Base-by-base conservation (phyloP, 1,139 yeast species). In the Blastobotrys petasosporus region DNA sequence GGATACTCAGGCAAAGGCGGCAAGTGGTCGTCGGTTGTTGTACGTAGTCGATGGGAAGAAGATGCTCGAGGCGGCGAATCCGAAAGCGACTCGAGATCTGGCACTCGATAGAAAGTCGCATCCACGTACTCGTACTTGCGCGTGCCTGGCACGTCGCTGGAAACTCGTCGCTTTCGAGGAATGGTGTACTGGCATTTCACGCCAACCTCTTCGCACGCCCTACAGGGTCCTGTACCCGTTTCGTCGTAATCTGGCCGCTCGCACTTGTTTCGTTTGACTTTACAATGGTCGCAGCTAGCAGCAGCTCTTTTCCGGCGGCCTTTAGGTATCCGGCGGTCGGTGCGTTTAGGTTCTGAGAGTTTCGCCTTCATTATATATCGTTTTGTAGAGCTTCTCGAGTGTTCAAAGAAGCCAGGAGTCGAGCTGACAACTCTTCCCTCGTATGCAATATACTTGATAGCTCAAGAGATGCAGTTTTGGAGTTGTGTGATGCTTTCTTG, bases 101-200 rank as follows among this genome's bases (percentile, higher is more conserved):
- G 7, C 25, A 20, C 25, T 20, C 41, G 34, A 37, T 47, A 44
- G 28, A 47, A 43, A 4, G 45, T 32, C 11, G 47, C 47, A 29
- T 47, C 50, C 8, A 47, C 50, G 37, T 44, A 47, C 34, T 44
- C 50, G 33, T 47, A 47, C 31, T 44, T 44, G 12, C 50, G 38
- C 30, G 37, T 37, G 4, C 50, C 50, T 7, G 47, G 47, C 11
- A 47, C 41, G 12, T 41, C 47, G 37, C 44, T 38, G 29, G 42
- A 30, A 10, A 47, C 50, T 33, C 50, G 32, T 17, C 47, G 42
- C 33, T 47, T 47, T 12, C 50, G 39, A 23, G 47, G 50, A 15
- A 47, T 47, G 2, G 50, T 47, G 37, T 37, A 44, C 20, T 44
- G 37, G 31, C 50, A 47, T 13, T 29, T 10, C 16, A 47, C 23